Evolutionary conservation across 2,329 filamentous ascomycete genomes (phyloP), one percentile per base, ranked within the genome.

Genomic region (Phialophora expanda): DNA sequence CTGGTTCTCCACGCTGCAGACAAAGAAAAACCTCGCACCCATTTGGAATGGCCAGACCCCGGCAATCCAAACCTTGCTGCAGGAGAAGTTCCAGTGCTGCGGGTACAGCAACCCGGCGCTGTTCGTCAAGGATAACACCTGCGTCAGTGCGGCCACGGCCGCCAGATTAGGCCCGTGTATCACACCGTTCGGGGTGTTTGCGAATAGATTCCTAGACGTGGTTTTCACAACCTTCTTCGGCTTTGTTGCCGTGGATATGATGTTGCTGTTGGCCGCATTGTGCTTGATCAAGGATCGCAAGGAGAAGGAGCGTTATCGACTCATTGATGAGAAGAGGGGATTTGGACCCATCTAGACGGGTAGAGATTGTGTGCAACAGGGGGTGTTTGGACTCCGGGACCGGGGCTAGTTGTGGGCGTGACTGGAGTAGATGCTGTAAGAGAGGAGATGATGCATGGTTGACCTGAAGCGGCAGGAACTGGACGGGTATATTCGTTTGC

Each of bases 181-280:
- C 17, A 82, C 84, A 1, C 84, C 88, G 1, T 87, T 95, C 71
- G 85, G 86, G 26, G 84, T 81, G 61, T 92, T 89, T 73, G 84
- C 88, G 65, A 93, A 92, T 77, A 80, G 81, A 65, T 90, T 89
- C 74, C 80, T 94, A 69, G 90, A 93, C 78, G 79, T 87, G 63
- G 87, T 94, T 74, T 95, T 94, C 77, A 95, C 91, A 0, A 87
- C 87, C 26, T 83, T 90, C 62, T 95, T 95, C 76, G 91, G 90
- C 68, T 87, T 94, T 76, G 90, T 93, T 67, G 84, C 84, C 64
- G 76, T 92, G 69, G 88, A 93, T 74, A 85, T 84, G 50, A 74
- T 91, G 59, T 81, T 94, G 56, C 80, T 94, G 70, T 80, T 94
- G 63, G 86, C 87, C 71, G 87, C 89, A 12, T 88, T 89, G 32